phyloP scores from a whole-genome alignment of 768 basidiomycete genomes.

The Naganishia kalamii region DNA sequence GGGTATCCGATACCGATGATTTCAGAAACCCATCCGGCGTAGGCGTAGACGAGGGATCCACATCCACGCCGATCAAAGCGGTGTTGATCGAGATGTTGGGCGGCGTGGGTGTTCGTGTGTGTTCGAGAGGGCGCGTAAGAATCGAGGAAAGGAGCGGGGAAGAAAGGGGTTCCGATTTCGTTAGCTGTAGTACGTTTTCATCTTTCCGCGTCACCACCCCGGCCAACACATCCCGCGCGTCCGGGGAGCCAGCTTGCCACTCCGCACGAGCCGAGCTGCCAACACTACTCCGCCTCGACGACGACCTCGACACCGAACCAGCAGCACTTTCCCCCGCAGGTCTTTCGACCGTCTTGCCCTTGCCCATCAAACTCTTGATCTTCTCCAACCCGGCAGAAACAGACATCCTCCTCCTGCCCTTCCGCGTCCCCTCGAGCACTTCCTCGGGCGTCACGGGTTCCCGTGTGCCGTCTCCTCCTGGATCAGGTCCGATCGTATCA shows the following conservation, averaged over 20 bases:
- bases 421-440: neutral
- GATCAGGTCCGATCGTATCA: slow-evolving; percentile 7
- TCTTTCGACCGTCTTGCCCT: neutral
- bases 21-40: neutral
- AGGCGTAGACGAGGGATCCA: neutral
- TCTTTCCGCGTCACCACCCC: slow-evolving; percentile 2
- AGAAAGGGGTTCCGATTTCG: slow-evolving; percentile 4
- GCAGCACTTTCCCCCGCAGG: neutral
- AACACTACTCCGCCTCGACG: neutral
- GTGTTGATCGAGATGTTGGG: neutral
- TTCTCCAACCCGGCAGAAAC: slow-evolving; percentile 9
- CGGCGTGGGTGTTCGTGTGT: neutral
- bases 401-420: neutral
- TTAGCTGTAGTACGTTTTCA: slow-evolving; percentile 14
- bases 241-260: too few relatives aligned
- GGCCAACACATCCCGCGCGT: neutral
- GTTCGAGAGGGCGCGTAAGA: neutral
- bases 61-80: neutral
- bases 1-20: neutral
- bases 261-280: neutral
- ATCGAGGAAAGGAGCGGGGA: neutral
- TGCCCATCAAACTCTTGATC: slow-evolving; percentile 11
- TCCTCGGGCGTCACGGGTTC: neutral
- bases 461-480: neutral
- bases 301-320: neutral